Evolutionary conservation across 2,329 filamentous ascomycete genomes (phyloP).

Genomic region (Monascus ruber): DNA sequence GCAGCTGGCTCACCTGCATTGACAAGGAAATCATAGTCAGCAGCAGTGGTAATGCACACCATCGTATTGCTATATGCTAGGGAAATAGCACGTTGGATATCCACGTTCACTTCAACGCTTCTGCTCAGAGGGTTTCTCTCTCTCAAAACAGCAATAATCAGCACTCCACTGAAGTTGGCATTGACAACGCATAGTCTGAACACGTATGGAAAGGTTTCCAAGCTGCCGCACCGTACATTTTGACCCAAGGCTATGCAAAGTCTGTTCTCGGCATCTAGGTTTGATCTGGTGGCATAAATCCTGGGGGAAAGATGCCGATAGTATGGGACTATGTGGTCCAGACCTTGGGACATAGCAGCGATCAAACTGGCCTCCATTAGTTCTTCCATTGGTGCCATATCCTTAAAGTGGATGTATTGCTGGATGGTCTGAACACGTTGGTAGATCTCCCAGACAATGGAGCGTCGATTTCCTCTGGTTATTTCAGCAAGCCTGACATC

Average conservation of each 20-base stretch:
- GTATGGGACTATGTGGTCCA: slow-evolving; percentile 26
- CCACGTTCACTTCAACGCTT: slow-evolving; percentile 51
- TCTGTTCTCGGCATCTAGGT: slow-evolving; percentile 24
- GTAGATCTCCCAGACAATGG: no score
- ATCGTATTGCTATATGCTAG: slow-evolving; percentile 46
- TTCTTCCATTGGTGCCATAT: no score
- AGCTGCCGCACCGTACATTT: slow-evolving; percentile 43
- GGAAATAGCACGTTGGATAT: slow-evolving; percentile 50
- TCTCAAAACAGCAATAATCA: slow-evolving; percentile 46
- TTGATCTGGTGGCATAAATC: slow-evolving; percentile 19
- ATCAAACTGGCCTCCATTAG: slow-evolving; percentile 32
- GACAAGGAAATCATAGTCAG: slow-evolving; percentile 41
- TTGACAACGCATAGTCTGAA: slow-evolving; percentile 43
- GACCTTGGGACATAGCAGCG: slow-evolving; percentile 9
- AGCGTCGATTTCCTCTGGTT: no score
- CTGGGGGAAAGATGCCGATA: slow-evolving; percentile 38
- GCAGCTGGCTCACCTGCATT: slow-evolving; percentile 32
- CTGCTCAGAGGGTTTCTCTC: slow-evolving; percentile 32
- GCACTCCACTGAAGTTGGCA: slow-evolving; percentile 45
- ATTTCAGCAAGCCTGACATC: no score
- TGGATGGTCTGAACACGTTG: no score
- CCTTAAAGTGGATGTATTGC: no score
- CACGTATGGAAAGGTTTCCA: slow-evolving; percentile 43
- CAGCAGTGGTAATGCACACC: slow-evolving; percentile 49
- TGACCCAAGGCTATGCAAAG: slow-evolving; percentile 39